phyloP scores from a whole-genome alignment of 2,329 filamentous ascomycete genomes.

The Aspergillus sergii region DNA sequence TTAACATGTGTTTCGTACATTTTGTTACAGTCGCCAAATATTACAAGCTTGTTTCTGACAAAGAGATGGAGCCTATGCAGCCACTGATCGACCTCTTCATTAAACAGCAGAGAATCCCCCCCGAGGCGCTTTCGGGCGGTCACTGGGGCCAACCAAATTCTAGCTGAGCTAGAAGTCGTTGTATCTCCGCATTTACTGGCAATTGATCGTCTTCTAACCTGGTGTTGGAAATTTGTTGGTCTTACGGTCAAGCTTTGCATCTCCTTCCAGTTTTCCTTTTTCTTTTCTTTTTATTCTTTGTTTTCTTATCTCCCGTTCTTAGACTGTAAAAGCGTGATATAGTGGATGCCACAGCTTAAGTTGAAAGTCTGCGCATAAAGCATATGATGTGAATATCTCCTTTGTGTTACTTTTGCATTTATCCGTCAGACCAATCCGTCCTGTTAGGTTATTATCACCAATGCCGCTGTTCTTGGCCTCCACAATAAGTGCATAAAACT shows the following conservation, averaged over 20 bases:
- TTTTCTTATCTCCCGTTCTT: conserved; percentile 16
- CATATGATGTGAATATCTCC: conserved; percentile 37
- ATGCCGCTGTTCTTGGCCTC: neutral
- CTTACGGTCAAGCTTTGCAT: conserved; percentile 16
- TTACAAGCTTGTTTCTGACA: conserved; percentile 80
- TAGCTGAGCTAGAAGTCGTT: conserved; percentile 28
- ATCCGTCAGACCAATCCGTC: neutral
- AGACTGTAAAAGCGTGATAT: neutral
- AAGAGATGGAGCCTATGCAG: conserved; percentile 95
- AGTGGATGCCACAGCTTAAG: conserved; percentile 16
- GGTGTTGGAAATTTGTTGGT: conserved; percentile 32
- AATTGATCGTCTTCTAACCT: conserved; percentile 34
- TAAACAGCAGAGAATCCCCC: conserved; percentile 82
- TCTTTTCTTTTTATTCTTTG: conserved; percentile 7
- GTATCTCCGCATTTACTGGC: conserved; percentile 15
- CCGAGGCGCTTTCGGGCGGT: conserved; percentile 55
- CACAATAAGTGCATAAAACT: neutral
- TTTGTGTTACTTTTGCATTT: conserved; percentile 18
- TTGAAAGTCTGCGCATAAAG: conserved; percentile 37
- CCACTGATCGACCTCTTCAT: conserved; percentile 91
- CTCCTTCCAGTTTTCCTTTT: conserved; percentile 14
- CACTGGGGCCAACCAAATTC: conserved; percentile 45
- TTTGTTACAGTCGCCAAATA: conserved; percentile 80
- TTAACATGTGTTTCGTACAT: conserved; percentile 87
- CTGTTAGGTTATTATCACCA: conserved; percentile 1